Conservation (phyloP, 1,284 basidiomycete genomes). For the Pseudozyma pruni region DNA sequence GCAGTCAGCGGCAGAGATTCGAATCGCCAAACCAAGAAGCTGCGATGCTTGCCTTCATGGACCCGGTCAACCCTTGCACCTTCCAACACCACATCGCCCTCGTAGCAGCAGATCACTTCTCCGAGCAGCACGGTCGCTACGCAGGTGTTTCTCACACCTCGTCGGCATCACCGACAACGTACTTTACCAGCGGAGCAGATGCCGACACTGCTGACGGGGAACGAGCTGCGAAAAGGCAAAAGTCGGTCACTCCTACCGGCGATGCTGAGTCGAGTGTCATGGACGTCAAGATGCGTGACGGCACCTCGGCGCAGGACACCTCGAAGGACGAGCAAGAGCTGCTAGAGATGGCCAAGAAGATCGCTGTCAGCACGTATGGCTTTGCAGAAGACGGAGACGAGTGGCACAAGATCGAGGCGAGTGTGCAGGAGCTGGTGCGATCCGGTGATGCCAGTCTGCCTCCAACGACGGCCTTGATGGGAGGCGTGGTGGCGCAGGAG, state of each 20-base stretch:
- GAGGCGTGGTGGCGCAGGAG: conserved; percentile 95
- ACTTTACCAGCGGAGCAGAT: background rate
- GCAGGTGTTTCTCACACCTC: conserved; percentile 66
- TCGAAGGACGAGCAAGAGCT: conserved; percentile 57
- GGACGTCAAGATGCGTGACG: conserved; percentile 61
- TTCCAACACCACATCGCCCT: conserved; percentile 68
- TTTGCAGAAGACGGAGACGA: conserved; percentile 33
- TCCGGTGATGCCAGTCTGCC: conserved; percentile 83
- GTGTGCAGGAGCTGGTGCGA: conserved; percentile 81
- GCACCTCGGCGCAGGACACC: conserved; percentile 65
- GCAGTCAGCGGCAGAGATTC: conserved; percentile 69
- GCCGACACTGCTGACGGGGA: conserved; percentile 2
- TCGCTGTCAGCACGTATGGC: conserved; percentile 17
- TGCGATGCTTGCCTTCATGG: conserved; percentile 52
- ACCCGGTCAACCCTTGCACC: conserved; percentile 60
- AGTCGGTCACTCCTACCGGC: conserved; percentile 47
- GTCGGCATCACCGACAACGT: conserved; percentile 4
- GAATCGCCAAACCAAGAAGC: conserved; percentile 67
- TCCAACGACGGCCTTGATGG: conserved; percentile 90
- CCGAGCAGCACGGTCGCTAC: conserved; percentile 67
- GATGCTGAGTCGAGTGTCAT: conserved; percentile 23
- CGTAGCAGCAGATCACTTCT: conserved; percentile 70
- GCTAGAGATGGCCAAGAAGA: conserved; percentile 18
- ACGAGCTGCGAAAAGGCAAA: conserved; percentile 44
- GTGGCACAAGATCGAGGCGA: conserved; percentile 75